Evolutionary conservation across 345 rosid species (phyloP).

Genomic region (Melaleuca alternifolia): DNA sequence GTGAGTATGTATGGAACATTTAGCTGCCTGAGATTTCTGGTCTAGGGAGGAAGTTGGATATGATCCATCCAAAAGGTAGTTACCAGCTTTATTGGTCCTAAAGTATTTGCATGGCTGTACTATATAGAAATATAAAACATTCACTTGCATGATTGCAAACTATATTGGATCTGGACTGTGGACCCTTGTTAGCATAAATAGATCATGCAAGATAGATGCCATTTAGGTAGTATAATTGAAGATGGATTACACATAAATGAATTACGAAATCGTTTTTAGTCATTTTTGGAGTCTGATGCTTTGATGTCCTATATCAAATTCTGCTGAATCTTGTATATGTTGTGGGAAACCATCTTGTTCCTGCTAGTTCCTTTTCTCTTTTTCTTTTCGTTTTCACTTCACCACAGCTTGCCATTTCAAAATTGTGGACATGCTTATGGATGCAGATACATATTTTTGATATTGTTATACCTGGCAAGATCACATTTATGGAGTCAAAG

Average conservation of each 20-base stretch:
- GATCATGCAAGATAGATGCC: background rate
- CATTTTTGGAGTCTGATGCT: background rate
- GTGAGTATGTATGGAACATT: too few relatives aligned
- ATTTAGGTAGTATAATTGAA: background rate
- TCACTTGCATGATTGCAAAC: background rate
- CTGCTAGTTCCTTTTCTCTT: too few relatives aligned
- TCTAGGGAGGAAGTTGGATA: background rate
- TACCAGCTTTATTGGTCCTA: background rate
- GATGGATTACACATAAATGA: background rate
- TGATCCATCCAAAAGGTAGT: background rate
- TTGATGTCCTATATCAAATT: background rate
- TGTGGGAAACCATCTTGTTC: too few relatives aligned
- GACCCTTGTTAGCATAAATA: background rate
- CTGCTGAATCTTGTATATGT: background rate
- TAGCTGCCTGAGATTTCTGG: background rate
- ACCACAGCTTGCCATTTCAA: too few relatives aligned
- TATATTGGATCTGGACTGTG: background rate
- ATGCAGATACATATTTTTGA: too few relatives aligned
- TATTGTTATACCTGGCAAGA: too few relatives aligned
- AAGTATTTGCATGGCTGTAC: background rate
- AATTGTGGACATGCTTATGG: constrained; percentile 7
- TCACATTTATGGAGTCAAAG: too few relatives aligned
- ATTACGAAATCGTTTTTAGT: background rate
- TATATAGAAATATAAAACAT: background rate
- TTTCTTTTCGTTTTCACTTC: too few relatives aligned